Evolutionary conservation across 2,329 filamentous ascomycete species (phyloP).

Genomic region (Hypoxylon sp.): DNA sequence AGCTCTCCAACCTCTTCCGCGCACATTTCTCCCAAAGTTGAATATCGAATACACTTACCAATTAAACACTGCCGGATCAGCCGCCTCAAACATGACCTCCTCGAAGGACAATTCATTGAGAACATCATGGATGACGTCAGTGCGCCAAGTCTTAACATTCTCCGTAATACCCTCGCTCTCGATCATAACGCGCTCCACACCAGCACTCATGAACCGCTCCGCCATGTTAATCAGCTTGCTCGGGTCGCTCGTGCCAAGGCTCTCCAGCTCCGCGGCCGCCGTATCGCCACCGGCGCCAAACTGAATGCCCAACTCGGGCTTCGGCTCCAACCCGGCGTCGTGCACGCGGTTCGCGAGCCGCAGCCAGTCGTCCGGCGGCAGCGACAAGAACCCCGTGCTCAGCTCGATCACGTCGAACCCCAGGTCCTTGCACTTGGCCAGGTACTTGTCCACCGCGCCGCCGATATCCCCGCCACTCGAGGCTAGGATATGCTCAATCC

Average conservation of each 20-base stretch:
- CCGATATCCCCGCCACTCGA: conserved; percentile 56
- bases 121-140: conserved; percentile 68
- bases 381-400: conserved; percentile 67
- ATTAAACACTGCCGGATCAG: conserved; percentile 68
- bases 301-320: conserved; percentile 70
- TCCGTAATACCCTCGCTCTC: conserved; percentile 73
- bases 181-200: conserved; percentile 70
- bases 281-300: conserved; percentile 71
- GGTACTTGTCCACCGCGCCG: conserved; percentile 65
- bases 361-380: conserved; percentile 68
- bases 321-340: conserved; percentile 64
- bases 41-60: conserved; percentile 59
- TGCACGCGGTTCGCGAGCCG: conserved; percentile 64
- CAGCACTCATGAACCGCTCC: conserved; percentile 64
- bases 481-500: conserved; percentile 67
- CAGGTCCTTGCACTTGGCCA: conserved; percentile 66
- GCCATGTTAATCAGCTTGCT: conserved; percentile 65
- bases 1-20: background rate
- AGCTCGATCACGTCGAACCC: conserved; percentile 70
- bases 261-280: conserved; percentile 61
- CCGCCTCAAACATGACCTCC: conserved; percentile 71
- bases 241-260: conserved; percentile 64
- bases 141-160: conserved; percentile 68
- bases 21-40: background rate
- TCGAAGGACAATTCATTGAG: conserved; percentile 66